These are phyloP conservation scores for Raphanus hybrid DNA, from an alignment of 441 rosid species.

Conservation along the genomic window DNA sequence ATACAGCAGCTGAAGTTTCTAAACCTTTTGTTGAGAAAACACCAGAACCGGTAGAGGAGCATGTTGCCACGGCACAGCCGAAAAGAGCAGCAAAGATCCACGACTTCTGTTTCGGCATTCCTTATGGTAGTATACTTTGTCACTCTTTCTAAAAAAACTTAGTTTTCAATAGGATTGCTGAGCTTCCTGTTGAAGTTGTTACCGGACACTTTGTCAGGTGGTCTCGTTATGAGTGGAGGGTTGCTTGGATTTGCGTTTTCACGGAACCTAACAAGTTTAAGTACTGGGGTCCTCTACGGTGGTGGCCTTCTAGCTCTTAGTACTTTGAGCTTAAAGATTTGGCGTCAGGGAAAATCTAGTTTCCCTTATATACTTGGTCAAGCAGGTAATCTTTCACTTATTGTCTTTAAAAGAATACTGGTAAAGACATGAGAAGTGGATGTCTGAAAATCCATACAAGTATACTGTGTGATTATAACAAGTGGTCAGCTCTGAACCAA, in stretches of 20 bases:
- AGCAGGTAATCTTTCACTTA: conserved; percentile 63
- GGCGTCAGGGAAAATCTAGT: conserved; percentile 92
- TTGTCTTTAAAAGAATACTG: too few relatives aligned
- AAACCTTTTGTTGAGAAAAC: conserved; percentile 51
- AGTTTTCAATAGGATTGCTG: not conserved
- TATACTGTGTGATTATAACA: conserved; percentile 6
- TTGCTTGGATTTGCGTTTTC: conserved; percentile 74
- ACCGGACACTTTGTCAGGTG: conserved; percentile 46
- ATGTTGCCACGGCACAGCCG: conserved; percentile 36
- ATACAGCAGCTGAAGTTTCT: conserved; percentile 52
- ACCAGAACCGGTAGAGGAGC: conserved; percentile 40
- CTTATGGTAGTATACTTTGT: conserved; percentile 59
- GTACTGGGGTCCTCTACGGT: conserved; percentile 64
- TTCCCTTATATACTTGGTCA: conserved; percentile 89
- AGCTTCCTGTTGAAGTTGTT: not conserved
- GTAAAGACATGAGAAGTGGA: not conserved
- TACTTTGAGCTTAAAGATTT: conserved; percentile 77
- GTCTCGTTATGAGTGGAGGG: conserved; percentile 68
- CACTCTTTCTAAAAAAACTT: not conserved
- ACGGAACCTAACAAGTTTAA: conserved; percentile 60
- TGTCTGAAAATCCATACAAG: not conserved
- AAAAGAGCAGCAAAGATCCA: conserved; percentile 72
- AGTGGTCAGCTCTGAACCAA: conserved; percentile 13
- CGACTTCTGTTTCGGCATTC: conserved; percentile 94
- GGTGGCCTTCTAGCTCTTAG: conserved; percentile 85